phyloP scores from a whole-genome alignment of 768 basidiomycete genomes.

The Termitomyces sp. region DNA sequence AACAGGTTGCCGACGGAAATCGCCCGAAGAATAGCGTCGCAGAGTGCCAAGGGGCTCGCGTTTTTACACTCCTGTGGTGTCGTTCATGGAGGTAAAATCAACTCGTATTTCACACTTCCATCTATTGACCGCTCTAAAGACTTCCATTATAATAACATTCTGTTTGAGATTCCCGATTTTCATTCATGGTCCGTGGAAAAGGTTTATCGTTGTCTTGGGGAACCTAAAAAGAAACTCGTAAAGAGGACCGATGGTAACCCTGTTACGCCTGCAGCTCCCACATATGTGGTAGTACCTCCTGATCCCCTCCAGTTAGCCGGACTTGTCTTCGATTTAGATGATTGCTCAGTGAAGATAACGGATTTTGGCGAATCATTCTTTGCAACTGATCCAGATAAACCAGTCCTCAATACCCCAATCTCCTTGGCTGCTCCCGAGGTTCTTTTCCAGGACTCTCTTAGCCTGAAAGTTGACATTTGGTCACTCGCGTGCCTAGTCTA shows the following conservation, averaged over 20 bases:
- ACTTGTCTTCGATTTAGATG: background rate
- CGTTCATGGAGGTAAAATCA: conserved; percentile 61
- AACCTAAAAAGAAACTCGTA: background rate
- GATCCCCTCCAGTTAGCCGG: background rate
- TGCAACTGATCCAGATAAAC: background rate
- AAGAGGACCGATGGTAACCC: background rate
- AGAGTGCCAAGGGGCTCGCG: conserved; percentile 45
- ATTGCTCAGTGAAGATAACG: conserved; percentile 3
- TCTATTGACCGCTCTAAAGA: background rate
- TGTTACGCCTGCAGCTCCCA: background rate
- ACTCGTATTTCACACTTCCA: conserved; percentile 19
- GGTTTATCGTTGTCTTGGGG: background rate
- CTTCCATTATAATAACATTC: background rate
- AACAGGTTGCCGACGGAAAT: conserved; percentile 44
- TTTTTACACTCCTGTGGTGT: conserved; percentile 54
- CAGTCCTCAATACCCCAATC: background rate
- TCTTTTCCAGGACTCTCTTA: background rate
- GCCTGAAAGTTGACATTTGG: background rate
- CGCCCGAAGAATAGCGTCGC: conserved; percentile 46
- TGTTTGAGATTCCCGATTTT: background rate
- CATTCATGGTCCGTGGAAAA: conserved; percentile 5
- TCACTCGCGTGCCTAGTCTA: conserved; percentile 4
- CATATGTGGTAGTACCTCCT: background rate
- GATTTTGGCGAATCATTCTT: conserved; percentile 9
- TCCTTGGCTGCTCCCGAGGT: conserved; percentile 6